These are phyloP conservation scores for Phaffia australis DNA, from an alignment of 768 basidiomycete species.

Conservation along the genomic window DNA sequence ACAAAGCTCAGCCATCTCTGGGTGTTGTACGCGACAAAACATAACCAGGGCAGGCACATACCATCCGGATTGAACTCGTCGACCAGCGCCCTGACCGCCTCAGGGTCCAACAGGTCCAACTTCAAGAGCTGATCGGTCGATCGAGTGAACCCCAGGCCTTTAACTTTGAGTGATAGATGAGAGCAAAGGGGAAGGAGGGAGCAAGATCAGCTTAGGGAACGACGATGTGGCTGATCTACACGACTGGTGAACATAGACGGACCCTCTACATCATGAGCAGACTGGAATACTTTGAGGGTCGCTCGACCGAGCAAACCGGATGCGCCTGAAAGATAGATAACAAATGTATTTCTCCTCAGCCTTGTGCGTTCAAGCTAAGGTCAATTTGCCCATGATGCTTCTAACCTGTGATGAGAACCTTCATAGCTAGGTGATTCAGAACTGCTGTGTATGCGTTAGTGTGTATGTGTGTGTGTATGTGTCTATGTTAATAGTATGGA, in stretches of 20 bases:
- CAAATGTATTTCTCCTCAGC: neutral
- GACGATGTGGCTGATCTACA: neutral
- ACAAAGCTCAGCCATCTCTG: neutral
- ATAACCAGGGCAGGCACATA: constrained; percentile 39
- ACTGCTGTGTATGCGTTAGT: too few relatives aligned
- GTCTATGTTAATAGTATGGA: too few relatives aligned
- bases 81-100: constrained; percentile 50
- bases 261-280: constrained; percentile 33
- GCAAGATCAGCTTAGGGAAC: neutral
- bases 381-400: neutral
- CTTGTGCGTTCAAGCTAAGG: neutral
- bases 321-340: constrained; percentile 50
- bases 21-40: neutral
- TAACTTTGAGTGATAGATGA: constrained; percentile 42
- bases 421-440: neutral
- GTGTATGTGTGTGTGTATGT: too few relatives aligned
- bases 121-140: constrained; percentile 44
- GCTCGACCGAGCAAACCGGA: constrained; percentile 83
- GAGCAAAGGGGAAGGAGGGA: neutral
- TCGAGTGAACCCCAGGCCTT: constrained; percentile 65
- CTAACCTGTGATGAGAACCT: constrained; percentile 21
- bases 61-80: constrained; percentile 55
- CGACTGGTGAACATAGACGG: constrained; percentile 16
- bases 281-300: constrained; percentile 56
- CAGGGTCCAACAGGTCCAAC: constrained; percentile 58